Evolutionary conservation across 139 green algal species (phyloP).

Genomic region (Penium margaritaceum): DNA sequence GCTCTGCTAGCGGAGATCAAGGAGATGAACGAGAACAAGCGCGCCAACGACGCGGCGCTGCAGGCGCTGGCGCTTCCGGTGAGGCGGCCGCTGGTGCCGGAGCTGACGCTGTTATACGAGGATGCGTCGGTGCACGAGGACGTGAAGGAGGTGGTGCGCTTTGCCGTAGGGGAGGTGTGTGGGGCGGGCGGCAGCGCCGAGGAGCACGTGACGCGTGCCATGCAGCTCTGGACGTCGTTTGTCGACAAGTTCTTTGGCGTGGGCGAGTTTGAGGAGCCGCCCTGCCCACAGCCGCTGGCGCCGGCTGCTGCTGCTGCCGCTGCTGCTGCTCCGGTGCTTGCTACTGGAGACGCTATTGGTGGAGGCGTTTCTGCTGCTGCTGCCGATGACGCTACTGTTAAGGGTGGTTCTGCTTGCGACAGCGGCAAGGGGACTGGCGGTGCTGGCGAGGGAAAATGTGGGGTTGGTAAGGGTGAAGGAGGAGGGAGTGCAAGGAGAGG

Average conservation of each 20-base stretch:
- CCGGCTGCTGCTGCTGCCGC: background rate
- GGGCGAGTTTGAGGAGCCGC: no score
- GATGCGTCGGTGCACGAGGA: slow-evolving; percentile 64
- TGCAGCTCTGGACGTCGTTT: slow-evolving; percentile 67
- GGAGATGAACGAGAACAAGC: slow-evolving; percentile 68
- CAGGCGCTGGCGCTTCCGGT: slow-evolving; percentile 3
- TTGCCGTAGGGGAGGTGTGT: slow-evolving; percentile 59
- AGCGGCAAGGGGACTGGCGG: no score
- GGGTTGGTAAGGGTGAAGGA: no score
- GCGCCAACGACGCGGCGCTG: slow-evolving; percentile 33
- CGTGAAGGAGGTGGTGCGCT: slow-evolving; percentile 67
- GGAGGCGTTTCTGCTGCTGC: no score
- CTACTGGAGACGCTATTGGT: no score
- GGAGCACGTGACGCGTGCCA: slow-evolving; percentile 46
- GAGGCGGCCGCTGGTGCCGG: slow-evolving; percentile 26
- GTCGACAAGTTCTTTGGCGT: slow-evolving; percentile 83
- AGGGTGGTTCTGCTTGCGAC: no score
- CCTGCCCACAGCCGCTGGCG: no score
- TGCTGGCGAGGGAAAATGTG: no score
- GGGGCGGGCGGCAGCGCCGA: background rate
- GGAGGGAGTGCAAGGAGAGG: background rate
- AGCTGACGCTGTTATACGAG: slow-evolving; percentile 68
- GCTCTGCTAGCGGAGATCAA: slow-evolving; percentile 76
- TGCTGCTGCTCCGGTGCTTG: background rate
- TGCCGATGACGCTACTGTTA: no score